phyloP scores from a whole-genome alignment of 768 basidiomycete species.

The Naganishia antarctica region DNA sequence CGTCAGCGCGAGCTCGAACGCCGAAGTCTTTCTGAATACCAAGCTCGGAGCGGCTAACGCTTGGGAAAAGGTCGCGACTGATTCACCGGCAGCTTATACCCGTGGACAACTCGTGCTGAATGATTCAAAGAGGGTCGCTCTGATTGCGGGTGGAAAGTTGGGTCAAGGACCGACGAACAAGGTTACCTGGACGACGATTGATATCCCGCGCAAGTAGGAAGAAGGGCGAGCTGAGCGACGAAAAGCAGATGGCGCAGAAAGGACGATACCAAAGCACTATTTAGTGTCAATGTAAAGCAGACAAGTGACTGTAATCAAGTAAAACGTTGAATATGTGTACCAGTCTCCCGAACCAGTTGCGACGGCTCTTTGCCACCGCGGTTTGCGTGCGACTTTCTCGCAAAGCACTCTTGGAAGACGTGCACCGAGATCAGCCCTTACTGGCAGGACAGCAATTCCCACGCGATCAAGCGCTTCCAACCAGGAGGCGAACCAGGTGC shows the following conservation, averaged over 20 bases:
- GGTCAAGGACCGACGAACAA: conserved; percentile 24
- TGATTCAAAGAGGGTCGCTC: conserved; percentile 22
- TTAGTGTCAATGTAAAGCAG: no score
- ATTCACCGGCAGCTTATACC: conserved; percentile 19
- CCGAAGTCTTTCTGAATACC: conserved; percentile 28
- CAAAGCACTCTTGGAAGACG: no score
- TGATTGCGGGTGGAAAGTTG: conserved; percentile 25
- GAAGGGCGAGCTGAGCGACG: not conserved
- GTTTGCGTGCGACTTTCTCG: no score
- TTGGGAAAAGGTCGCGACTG: conserved; percentile 23
- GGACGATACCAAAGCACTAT: no score
- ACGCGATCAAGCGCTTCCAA: no score
- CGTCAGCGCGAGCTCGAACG: conserved; percentile 26
- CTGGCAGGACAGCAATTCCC: no score
- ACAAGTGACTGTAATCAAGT: no score
- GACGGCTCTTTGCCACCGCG: no score
- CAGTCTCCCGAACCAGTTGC: no score
- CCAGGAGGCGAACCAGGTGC: no score
- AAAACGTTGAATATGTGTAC: no score
- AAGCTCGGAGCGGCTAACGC: conserved; percentile 20
- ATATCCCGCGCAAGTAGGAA: conserved; percentile 15
- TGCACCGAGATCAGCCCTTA: no score
- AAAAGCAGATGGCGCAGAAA: not conserved
- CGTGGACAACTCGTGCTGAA: conserved; percentile 20
- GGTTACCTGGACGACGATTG: conserved; percentile 25